phyloP scores from a whole-genome alignment of 1,284 basidiomycete genomes.

The Bondarzewia mesenterica region DNA sequence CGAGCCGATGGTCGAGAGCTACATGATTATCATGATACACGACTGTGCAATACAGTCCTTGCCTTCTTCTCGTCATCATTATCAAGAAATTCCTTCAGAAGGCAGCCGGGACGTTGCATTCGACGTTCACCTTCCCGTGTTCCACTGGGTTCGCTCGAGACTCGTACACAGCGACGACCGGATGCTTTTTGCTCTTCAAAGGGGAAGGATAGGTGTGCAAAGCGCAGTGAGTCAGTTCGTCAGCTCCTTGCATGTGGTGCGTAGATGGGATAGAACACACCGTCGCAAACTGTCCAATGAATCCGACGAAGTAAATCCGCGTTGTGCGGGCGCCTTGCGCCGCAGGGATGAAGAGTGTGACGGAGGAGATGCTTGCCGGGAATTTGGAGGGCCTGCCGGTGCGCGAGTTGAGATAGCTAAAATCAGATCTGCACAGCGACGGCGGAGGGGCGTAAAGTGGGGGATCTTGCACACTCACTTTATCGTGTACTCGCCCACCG shows the following conservation, averaged over 20 bases:
- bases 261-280: slow-evolving; percentile 25
- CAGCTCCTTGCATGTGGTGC: background rate
- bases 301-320: slow-evolving; percentile 69
- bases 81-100: no score
- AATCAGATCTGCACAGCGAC: no score
- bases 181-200: slow-evolving; percentile 53
- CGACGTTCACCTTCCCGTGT: slow-evolving; percentile 72
- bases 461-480: slow-evolving; percentile 35
- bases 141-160: slow-evolving; percentile 73
- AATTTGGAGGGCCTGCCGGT: slow-evolving; percentile 79
- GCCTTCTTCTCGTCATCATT: background rate
- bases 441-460: background rate
- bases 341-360: slow-evolving; percentile 69
- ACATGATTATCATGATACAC: background rate
- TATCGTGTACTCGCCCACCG: slow-evolving; percentile 68
- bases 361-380: slow-evolving; percentile 58
- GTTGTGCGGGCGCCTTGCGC: slow-evolving; percentile 67
- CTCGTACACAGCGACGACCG: slow-evolving; percentile 73
- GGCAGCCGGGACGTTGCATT: slow-evolving; percentile 27
- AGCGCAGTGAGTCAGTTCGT: background rate
- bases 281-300: slow-evolving; percentile 73
- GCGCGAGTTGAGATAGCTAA: no score
- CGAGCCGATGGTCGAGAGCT: no score
- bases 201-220: slow-evolving; percentile 2
- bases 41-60: no score